Percentiles rank a stretch among this genome's conserved stretches.
These are phyloP conservation scores for Russula emetica DNA, from an alignment of 768 basidiomycete species.

Conservation along the genomic window DNA sequence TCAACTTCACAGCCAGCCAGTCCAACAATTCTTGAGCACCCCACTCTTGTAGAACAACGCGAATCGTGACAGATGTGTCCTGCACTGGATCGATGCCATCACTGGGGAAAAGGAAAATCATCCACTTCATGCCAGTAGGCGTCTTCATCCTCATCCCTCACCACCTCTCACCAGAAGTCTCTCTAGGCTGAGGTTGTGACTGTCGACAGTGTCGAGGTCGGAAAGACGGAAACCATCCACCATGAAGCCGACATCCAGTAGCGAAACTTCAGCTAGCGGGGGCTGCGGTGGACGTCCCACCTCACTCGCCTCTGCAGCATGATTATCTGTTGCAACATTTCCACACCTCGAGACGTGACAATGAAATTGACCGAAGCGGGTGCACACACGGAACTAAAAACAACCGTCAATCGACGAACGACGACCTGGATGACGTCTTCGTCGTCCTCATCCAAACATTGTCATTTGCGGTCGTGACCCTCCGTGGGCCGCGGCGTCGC, in stretches of 20 bases:
- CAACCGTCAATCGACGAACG: conserved; percentile 66
- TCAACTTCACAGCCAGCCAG: too few species aligned
- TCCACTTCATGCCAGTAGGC: conserved; percentile 27
- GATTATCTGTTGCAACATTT: too few species aligned
- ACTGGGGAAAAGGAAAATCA: conserved; percentile 10
- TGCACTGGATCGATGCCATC: conserved; percentile 1
- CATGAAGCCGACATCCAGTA: conserved; percentile 23
- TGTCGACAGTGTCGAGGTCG: too few species aligned
- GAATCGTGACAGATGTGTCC: neutral
- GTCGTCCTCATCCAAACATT: conserved; percentile 32
- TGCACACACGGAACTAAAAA: conserved; percentile 65
- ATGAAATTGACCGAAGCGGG: conserved; percentile 71
- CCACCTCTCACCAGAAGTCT: neutral
- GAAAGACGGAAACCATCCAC: conserved; percentile 9
- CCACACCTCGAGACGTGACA: conserved; percentile 58
- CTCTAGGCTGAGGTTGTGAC: neutral
- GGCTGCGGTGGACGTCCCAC: conserved; percentile 5
- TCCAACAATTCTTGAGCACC: too few species aligned
- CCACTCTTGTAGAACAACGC: neutral
- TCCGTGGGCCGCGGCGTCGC: conserved; percentile 29
- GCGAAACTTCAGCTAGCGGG: conserved; percentile 16
- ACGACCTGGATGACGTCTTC: conserved; percentile 35
- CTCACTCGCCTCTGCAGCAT: neutral
- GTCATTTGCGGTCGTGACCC: conserved; percentile 33
- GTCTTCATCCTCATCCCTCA: conserved; percentile 27